Conservation (phyloP, 352 stramenopile species). For the Phytopythium delawarense region DNA sequence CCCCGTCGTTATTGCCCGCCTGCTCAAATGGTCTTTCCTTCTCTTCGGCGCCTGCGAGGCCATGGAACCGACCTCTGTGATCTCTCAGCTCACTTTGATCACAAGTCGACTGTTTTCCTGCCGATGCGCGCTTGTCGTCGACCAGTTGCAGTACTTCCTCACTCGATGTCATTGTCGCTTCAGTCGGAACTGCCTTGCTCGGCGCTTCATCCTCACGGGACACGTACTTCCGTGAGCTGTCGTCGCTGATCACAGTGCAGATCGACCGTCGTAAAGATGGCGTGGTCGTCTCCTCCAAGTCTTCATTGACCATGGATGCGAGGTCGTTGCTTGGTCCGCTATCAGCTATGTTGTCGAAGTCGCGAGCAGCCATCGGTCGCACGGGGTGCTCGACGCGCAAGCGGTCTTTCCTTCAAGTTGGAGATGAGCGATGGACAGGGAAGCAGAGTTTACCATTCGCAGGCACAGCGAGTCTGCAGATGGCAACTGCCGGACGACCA, state of each 20-base stretch:
- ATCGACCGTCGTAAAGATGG: neutral
- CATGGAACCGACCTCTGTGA: neutral
- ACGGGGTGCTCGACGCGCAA: neutral
- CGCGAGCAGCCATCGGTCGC: neutral
- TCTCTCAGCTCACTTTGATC: neutral
- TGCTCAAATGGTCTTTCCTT: neutral
- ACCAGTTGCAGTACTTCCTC: neutral
- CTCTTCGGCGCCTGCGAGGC: neutral
- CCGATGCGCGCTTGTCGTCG: neutral
- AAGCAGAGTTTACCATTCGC: neutral
- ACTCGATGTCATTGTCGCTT: neutral
- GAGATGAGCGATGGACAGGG: neutral
- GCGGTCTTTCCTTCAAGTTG: neutral
- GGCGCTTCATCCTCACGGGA: neutral
- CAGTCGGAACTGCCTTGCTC: neutral
- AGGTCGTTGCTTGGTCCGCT: neutral
- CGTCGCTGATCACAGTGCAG: neutral
- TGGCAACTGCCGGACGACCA: neutral
- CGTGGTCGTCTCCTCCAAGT: neutral
- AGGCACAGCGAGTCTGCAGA: neutral
- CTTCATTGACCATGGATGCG: neutral
- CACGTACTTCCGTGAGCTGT: slow-evolving; percentile 1
- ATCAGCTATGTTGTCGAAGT: neutral
- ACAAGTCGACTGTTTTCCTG: neutral
- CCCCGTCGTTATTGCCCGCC: slow-evolving; percentile 15